Conservation (phyloP, 2,329 filamentous ascomycete genomes). For the Remersonia thermophila region DNA sequence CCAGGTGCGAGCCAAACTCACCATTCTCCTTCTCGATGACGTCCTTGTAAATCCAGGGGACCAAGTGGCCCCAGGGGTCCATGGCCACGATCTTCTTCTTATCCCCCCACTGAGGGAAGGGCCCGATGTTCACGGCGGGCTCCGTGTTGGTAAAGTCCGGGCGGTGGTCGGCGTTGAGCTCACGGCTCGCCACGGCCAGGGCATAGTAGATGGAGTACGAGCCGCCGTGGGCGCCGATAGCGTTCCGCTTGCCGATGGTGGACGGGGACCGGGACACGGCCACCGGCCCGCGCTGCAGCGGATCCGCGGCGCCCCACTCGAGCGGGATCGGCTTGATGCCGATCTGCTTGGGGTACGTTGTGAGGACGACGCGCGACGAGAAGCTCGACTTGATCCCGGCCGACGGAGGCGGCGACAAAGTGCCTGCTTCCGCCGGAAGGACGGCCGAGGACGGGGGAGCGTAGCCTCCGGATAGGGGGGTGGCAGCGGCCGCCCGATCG, state of each 20-base stretch:
- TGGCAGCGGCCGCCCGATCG: slow-evolving; percentile 1
- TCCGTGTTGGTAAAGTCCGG: slow-evolving; percentile 66
- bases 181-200: slow-evolving; percentile 80
- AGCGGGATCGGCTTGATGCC: slow-evolving; percentile 85
- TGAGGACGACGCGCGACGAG: slow-evolving; percentile 43
- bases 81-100: slow-evolving; percentile 93
- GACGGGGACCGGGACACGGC: slow-evolving; percentile 67
- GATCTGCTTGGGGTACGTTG: slow-evolving; percentile 84
- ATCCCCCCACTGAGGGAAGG: slow-evolving; percentile 81
- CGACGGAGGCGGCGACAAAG: slow-evolving; percentile 14
- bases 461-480: slow-evolving; percentile 12
- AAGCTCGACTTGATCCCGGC: slow-evolving; percentile 30
- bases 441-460: slow-evolving; percentile 15
- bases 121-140: slow-evolving; percentile 78
- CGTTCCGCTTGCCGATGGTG: slow-evolving; percentile 71
- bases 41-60: slow-evolving; percentile 72
- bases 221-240: slow-evolving; percentile 52
- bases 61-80: slow-evolving; percentile 85
- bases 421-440: slow-evolving; percentile 16
- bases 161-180: slow-evolving; percentile 70
- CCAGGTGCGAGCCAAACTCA: slow-evolving; percentile 21
- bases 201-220: slow-evolving; percentile 96
- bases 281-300: slow-evolving; percentile 67
- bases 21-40: slow-evolving; percentile 62
- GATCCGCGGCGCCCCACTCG: slow-evolving; percentile 74